These are phyloP conservation scores for Mortierella polycephala DNA, from an alignment of 371 early-diverging fungal genomes.

Conservation along the genomic window DNA sequence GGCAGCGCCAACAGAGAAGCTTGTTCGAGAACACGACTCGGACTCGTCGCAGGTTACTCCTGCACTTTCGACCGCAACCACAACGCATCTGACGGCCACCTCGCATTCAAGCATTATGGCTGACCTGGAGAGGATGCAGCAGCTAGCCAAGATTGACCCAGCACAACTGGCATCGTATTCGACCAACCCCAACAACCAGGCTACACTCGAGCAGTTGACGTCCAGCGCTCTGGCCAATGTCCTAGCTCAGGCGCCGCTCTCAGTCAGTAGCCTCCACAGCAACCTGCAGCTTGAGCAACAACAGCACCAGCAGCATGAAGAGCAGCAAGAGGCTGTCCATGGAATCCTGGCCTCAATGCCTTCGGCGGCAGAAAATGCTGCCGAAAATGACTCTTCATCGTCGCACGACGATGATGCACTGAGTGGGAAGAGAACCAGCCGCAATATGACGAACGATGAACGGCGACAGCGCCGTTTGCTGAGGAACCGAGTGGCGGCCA, in stretches of 20 bases:
- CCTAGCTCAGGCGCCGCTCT: constrained; percentile 40
- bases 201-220: constrained; percentile 48
- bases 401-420: constrained; percentile 38
- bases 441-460: constrained; percentile 71
- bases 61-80: constrained; percentile 14
- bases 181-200: constrained; percentile 53
- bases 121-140: constrained; percentile 46
- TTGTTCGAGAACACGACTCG: background rate
- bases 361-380: constrained; percentile 10
- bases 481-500: constrained; percentile 83
- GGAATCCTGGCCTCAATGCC: constrained; percentile 32
- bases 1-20: background rate
- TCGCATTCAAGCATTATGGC: constrained; percentile 50
- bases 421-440: constrained; percentile 50
- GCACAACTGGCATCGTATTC: constrained; percentile 48
- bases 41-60: constrained; percentile 11
- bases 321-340: constrained; percentile 35
- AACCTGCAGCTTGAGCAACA: constrained; percentile 36
- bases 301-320: constrained; percentile 24
- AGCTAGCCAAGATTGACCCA: constrained; percentile 51
- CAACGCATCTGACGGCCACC: constrained; percentile 28
- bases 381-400: constrained; percentile 27
- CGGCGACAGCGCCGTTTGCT: constrained; percentile 79
- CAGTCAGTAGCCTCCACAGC: constrained; percentile 25
- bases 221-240: constrained; percentile 53